Base-by-base conservation (phyloP, 306 rosid genomes). In the Pachyrhizus erosus region DNA sequence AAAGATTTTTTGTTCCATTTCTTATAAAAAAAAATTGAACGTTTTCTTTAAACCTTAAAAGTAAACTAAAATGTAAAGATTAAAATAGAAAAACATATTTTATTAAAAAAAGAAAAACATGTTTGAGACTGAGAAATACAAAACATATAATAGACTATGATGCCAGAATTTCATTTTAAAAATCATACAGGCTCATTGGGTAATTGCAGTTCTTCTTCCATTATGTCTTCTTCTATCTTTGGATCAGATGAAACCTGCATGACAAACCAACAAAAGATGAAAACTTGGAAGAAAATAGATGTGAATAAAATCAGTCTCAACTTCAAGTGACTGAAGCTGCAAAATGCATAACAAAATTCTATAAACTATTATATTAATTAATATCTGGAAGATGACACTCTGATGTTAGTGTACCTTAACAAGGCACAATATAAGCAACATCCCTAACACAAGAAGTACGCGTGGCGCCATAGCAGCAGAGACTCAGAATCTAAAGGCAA, bases 171-270 rank as follows among this genome's bases (percentile, higher is more conserved):
- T 31, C n/a, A 33, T 21, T 11, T 21, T 52, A 9, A 6, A 11
- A 42, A 69, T 4, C 74, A 21, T 86, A 79, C 81, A 1, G 60
- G 78, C 46, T 72, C 78, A 52, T 51, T 66, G 7, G 62, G 68
- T 37, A 75, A 31, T 2, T 9, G 61, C 0, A 81, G 70, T 34
- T 86, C 86, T 24, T 84, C 86, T n/a, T 85, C 81, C 17, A 34
- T 4, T 34, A 39, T 66, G 42, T 83, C 79, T 17, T 74, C 55
- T 70, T 84, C 84, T 29, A 74, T 78, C 84, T 86, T 66, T 51
- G 76, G 52, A 78, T 90, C 91, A 80, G 90, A 90, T 11, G 93
- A 86, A 74, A 90, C 82, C 93, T 88, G 60, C 51, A 75, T 14
- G 9, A 27, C 4, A 40, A 69, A 69, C 52, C 15, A 78, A 46